phyloP scores from a whole-genome alignment of 2,329 filamentous ascomycete genomes.

The Chaetomium sp. region DNA sequence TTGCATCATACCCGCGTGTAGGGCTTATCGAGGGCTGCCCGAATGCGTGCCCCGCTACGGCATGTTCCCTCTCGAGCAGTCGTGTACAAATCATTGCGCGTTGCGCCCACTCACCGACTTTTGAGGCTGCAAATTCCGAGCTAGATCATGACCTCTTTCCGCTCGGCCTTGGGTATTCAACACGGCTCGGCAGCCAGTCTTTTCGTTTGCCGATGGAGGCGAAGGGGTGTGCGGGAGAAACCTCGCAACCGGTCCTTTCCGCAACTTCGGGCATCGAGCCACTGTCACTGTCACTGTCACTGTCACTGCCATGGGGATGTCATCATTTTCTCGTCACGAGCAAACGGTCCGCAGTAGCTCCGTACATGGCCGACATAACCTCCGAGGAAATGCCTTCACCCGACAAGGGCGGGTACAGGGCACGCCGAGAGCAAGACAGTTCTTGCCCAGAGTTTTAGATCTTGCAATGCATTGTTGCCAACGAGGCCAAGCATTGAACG shows the following conservation, averaged over 20 bases:
- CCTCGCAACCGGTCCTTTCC: constrained; percentile 9
- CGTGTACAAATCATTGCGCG: constrained; percentile 29
- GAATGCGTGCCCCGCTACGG: constrained; percentile 10
- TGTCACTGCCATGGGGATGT: background rate
- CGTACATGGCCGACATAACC: background rate
- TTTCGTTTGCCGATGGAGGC: background rate
- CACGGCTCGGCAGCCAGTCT: background rate
- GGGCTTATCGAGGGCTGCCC: constrained; percentile 26
- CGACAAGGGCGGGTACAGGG: background rate
- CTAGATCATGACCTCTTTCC: constrained; percentile 13
- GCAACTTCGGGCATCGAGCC: background rate
- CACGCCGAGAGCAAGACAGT: background rate
- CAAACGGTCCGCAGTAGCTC: background rate
- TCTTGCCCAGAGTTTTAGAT: background rate
- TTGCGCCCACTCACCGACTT: constrained; percentile 30
- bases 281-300: no score
- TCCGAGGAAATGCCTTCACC: background rate
- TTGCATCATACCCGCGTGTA: constrained; percentile 26
- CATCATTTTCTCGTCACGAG: background rate
- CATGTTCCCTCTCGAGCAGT: constrained; percentile 14
- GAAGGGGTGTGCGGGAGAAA: background rate
- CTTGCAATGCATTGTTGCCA: background rate
- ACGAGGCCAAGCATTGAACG: background rate
- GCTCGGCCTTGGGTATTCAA: constrained; percentile 3
- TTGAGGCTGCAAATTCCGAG: constrained; percentile 27